Percentiles rank a stretch among this genome's conserved stretches.
phyloP scores from a whole-genome alignment of 2,329 filamentous ascomycete genomes.

The Diplodia intermedia region DNA sequence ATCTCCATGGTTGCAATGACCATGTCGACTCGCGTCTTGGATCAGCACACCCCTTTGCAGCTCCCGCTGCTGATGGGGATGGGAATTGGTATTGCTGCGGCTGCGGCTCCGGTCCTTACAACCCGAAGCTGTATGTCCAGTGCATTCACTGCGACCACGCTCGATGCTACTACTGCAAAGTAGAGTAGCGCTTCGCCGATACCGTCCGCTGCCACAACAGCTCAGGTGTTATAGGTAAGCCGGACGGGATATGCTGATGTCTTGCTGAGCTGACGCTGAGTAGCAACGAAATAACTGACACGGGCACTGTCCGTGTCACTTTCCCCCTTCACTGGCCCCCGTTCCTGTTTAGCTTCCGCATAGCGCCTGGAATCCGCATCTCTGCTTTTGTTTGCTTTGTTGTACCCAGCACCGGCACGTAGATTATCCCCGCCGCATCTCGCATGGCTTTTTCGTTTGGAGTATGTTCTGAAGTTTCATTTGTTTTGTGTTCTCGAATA shows the following conservation, averaged over 20 bases:
- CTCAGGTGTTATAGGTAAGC: neutral
- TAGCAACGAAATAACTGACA: neutral
- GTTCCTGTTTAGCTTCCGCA: neutral
- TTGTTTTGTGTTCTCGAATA: neutral
- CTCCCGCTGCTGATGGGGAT: conserved; percentile 5
- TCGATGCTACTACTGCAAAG: conserved; percentile 5
- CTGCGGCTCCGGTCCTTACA: neutral
- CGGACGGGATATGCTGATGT: neutral
- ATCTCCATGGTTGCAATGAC: neutral
- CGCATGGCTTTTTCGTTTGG: neutral
- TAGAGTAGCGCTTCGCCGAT: neutral
- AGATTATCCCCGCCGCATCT: neutral
- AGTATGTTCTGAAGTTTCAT: neutral
- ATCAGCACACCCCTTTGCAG: neutral
- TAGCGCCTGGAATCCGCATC: neutral
- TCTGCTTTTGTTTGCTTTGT: neutral
- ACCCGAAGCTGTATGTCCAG: neutral
- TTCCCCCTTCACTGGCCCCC: neutral
- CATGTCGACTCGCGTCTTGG: neutral
- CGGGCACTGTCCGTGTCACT: neutral
- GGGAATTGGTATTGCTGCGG: conserved; percentile 10
- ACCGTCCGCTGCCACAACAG: neutral
- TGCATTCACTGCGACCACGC: neutral
- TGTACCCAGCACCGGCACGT: neutral
- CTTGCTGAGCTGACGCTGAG: neutral